These are phyloP conservation scores for Wallacemonas collosoma DNA, from an alignment of 208 protist species.

Conservation along the genomic window DNA sequence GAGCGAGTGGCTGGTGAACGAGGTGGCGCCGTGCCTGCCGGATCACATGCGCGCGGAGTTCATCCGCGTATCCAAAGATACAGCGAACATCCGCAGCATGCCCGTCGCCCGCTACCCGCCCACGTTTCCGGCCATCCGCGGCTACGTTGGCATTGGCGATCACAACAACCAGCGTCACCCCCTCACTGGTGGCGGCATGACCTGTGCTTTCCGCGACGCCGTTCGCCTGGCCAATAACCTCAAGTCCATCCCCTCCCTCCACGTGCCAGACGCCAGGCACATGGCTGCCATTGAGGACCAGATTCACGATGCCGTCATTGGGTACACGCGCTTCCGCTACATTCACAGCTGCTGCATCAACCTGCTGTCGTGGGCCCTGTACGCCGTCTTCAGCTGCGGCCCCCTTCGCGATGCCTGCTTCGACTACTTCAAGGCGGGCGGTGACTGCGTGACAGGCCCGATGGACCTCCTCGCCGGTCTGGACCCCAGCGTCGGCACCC, in stretches of 20 bases:
- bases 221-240: slow-evolving; percentile 67
- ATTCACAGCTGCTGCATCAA: slow-evolving; percentile 89
- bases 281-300: slow-evolving; percentile 62
- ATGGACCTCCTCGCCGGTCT: slow-evolving; percentile 88
- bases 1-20: slow-evolving; percentile 78
- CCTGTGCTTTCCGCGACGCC: slow-evolving; percentile 90
- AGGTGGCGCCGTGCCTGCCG: slow-evolving; percentile 85
- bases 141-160: slow-evolving; percentile 93
- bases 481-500: slow-evolving; percentile 50
- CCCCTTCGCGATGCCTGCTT: slow-evolving; percentile 86
- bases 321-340: slow-evolving; percentile 61
- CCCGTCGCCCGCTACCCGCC: slow-evolving; percentile 77
- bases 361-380: slow-evolving; percentile 91
- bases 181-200: slow-evolving; percentile 93
- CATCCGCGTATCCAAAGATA: slow-evolving; percentile 53
- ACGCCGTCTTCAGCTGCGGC: slow-evolving; percentile 78
- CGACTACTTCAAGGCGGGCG: slow-evolving; percentile 90
- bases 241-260: slow-evolving; percentile 47
- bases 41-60: slow-evolving; percentile 76
- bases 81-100: slow-evolving; percentile 77
- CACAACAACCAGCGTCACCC: slow-evolving; percentile 95
- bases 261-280: slow-evolving; percentile 32
- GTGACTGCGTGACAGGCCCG: slow-evolving; percentile 82
- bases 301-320: slow-evolving; percentile 59
- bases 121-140: slow-evolving; percentile 70